Conservation (phyloP, 257 asterid species). For the Misopates orontium region DNA sequence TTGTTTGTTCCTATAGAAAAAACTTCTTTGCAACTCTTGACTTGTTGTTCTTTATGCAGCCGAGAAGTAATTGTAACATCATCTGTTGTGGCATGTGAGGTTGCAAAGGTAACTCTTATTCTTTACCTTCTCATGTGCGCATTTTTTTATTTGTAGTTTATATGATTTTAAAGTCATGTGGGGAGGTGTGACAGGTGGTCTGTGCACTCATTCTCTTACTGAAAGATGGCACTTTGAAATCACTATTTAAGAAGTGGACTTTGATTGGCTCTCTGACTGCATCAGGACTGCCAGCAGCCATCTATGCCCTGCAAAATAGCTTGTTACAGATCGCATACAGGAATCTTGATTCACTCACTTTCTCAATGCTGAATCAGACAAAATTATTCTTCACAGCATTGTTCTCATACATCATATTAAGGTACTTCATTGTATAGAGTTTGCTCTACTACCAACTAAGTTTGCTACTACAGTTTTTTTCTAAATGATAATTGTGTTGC, state of each 20-base stretch:
- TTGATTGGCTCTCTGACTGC: constrained; percentile 84
- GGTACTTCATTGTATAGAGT: constrained; percentile 48
- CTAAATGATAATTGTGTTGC: constrained; percentile 15
- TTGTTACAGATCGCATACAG: constrained; percentile 87
- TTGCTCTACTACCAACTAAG: constrained; percentile 14
- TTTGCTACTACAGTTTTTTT: constrained; percentile 1
- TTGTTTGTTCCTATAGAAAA: constrained; percentile 2
- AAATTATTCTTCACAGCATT: constrained; percentile 91
- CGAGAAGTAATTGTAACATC: constrained; percentile 88
- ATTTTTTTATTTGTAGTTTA: constrained; percentile 6
- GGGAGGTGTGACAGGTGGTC: constrained; percentile 54
- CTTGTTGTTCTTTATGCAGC: constrained; percentile 53
- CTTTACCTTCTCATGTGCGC: constrained; percentile 11
- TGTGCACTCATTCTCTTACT: constrained; percentile 80
- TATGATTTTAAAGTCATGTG: constrained; percentile 23
- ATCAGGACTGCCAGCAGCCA: constrained; percentile 96
- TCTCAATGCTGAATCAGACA: constrained; percentile 96
- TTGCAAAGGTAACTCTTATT: constrained; percentile 66
- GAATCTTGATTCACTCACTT: constrained; percentile 96
- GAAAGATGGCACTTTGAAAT: constrained; percentile 75
- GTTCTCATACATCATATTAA: constrained; percentile 72
- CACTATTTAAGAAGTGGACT: constrained; percentile 73
- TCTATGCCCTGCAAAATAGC: constrained; percentile 94
- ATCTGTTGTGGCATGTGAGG: constrained; percentile 81
- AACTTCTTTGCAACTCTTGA: background rate